A percentile compares a stretch with the other conserved stretches of the same genome.
These are phyloP conservation scores for Carex arenaria DNA, from an alignment of 202 grass and related monocot species.

Conservation along the genomic window DNA sequence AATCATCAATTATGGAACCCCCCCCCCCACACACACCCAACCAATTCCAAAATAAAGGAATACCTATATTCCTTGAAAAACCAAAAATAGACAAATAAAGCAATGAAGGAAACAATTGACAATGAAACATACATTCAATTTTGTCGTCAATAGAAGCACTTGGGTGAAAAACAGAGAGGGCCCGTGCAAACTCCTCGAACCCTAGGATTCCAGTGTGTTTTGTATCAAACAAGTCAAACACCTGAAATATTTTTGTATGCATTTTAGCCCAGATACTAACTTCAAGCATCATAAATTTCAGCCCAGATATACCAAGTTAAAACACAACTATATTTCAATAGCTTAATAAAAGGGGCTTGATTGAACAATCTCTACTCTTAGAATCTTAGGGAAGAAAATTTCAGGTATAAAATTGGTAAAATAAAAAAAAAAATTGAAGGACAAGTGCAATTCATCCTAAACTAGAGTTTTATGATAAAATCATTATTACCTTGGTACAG, in stretches of 20 bases:
- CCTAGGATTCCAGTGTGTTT: constrained; percentile 93
- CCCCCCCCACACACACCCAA: too few species aligned
- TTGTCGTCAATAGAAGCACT: constrained; percentile 75
- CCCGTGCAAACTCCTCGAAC: constrained; percentile 93
- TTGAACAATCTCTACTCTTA: too few species aligned
- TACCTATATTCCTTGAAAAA: neutral
- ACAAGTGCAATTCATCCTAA: neutral
- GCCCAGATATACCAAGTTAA: neutral
- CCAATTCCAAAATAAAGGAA: neutral
- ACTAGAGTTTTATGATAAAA: constrained; percentile 5
- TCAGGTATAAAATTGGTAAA: neutral
- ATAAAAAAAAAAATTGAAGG: neutral
- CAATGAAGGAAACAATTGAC: constrained; percentile 14
- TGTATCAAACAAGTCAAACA: constrained; percentile 95
- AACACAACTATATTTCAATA: neutral
- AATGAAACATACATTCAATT: constrained; percentile 79
- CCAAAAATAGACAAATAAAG: neutral
- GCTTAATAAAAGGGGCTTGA: neutral
- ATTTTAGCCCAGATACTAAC: neutral
- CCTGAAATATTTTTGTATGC: constrained; percentile 33
- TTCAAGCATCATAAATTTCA: neutral
- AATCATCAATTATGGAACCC: neutral
- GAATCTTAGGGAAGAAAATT: neutral
- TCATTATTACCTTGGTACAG: neutral
- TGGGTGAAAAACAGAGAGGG: constrained; percentile 95